These are phyloP conservation scores for Penicillium desertorum DNA, from an alignment of 495 filamentous ascomycete genomes.

Conservation along the genomic window DNA sequence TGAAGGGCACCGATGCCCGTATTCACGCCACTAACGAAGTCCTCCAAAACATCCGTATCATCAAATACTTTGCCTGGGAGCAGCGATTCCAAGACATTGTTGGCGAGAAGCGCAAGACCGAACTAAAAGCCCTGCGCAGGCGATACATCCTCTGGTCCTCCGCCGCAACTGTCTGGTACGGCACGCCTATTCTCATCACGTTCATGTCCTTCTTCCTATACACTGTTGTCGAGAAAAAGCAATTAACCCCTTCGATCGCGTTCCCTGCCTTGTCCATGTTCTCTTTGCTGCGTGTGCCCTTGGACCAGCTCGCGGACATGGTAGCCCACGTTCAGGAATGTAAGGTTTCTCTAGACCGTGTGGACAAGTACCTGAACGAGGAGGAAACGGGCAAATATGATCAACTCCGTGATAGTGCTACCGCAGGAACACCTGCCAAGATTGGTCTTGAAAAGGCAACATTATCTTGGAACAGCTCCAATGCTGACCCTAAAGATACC, in stretches of 20 bases:
- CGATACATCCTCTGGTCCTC: slow-evolving; percentile 89
- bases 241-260: slow-evolving; percentile 85
- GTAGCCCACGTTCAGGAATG: slow-evolving; percentile 97
- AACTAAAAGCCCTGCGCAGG: slow-evolving; percentile 73
- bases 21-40: slow-evolving; percentile 98
- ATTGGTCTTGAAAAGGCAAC: slow-evolving; percentile 85
- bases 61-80: slow-evolving; percentile 99
- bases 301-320: slow-evolving; percentile 99
- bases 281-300: slow-evolving; percentile 85
- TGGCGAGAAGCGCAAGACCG: slow-evolving; percentile 77
- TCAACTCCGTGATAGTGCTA: slow-evolving; percentile 70
- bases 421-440: slow-evolving; percentile 57
- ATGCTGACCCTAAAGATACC: slow-evolving; percentile 29
- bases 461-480: slow-evolving; percentile 79
- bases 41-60: slow-evolving; percentile 95
- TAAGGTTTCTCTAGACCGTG: slow-evolving; percentile 93
- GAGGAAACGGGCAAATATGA: slow-evolving; percentile 95
- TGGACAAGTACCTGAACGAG: slow-evolving; percentile 92
- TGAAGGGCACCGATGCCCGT: slow-evolving; percentile 91
- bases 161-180: slow-evolving; percentile 93
- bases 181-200: slow-evolving; percentile 91
- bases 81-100: slow-evolving; percentile 84
- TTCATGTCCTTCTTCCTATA: slow-evolving; percentile 94
- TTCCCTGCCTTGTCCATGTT: slow-evolving; percentile 98
- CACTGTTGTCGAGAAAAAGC: slow-evolving; percentile 86